A percentile compares a stretch with the other conserved stretches of the same genome.
These are phyloP conservation scores for Zymoseptoria ardabiliae DNA, from an alignment of 2,329 filamentous ascomycete genomes.

Conservation along the genomic window DNA sequence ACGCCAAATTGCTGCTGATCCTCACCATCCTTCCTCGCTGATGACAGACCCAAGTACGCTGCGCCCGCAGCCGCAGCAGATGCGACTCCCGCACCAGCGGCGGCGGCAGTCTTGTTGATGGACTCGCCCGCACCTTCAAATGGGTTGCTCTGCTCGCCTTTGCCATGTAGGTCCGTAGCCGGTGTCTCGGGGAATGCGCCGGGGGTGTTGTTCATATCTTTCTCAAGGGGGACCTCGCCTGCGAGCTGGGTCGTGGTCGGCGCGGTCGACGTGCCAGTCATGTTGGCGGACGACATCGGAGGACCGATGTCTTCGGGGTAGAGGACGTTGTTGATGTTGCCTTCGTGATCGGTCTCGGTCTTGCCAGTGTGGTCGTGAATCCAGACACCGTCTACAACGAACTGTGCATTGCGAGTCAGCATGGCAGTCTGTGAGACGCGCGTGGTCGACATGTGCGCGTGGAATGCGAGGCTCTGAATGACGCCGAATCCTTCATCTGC, in stretches of 20 bases:
- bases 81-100: conserved; percentile 5
- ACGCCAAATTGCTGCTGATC: conserved; percentile 43
- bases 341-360: conserved; percentile 72
- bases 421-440: background rate
- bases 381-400: conserved; percentile 92
- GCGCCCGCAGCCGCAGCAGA: conserved; percentile 6
- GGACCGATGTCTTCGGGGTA: conserved; percentile 61
- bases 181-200: conserved; percentile 70
- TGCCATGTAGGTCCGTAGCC: conserved; percentile 35
- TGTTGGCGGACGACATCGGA: conserved; percentile 36
- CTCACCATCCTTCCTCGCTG: conserved; percentile 7
- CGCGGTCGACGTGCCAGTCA: conserved; percentile 56
- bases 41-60: conserved; percentile 2
- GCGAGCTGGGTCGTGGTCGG: conserved; percentile 67
- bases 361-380: conserved; percentile 71
- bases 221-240: conserved; percentile 54
- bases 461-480: background rate
- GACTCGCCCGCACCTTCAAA: conserved; percentile 3
- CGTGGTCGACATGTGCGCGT: conserved; percentile 2
- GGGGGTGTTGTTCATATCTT: conserved; percentile 39
- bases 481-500: conserved; percentile 16
- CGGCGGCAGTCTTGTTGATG: background rate
- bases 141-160: conserved; percentile 11
- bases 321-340: conserved; percentile 91
- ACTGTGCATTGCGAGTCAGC: conserved; percentile 48